phyloP scores from a whole-genome alignment of 441 rosid species.

The Breynia disticha region DNA sequence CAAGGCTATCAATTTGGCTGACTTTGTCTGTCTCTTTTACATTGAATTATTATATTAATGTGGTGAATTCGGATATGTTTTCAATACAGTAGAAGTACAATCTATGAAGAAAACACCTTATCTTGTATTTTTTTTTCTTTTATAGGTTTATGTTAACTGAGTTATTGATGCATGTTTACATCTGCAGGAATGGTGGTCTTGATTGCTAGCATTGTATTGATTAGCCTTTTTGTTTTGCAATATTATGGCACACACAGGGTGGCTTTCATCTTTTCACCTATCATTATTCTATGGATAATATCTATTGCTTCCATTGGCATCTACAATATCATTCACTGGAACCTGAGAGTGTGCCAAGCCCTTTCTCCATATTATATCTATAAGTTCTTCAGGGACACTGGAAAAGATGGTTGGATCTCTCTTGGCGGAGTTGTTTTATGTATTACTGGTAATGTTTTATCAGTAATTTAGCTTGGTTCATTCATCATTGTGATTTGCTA shows the following conservation, averaged over 20 bases:
- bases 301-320: conserved; percentile 54
- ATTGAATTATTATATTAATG: too few species aligned
- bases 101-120: background rate
- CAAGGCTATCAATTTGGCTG: too few species aligned
- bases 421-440: conserved; percentile 77
- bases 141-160: conserved; percentile 4
- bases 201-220: conserved; percentile 55
- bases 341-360: conserved; percentile 58
- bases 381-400: conserved; percentile 56
- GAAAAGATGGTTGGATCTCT: conserved; percentile 77
- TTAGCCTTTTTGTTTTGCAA: conserved; percentile 87
- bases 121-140: background rate
- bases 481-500: conserved; percentile 10
- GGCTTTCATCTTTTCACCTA: conserved; percentile 67
- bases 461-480: conserved; percentile 7
- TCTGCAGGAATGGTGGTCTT: conserved; percentile 58
- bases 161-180: conserved; percentile 18
- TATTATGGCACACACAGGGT: conserved; percentile 68
- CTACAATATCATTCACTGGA: conserved; percentile 73
- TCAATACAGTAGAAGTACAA: too few species aligned
- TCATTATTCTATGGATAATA: conserved; percentile 67
- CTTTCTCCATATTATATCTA: conserved; percentile 72
- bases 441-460: conserved; percentile 48
- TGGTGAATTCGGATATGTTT: too few species aligned
- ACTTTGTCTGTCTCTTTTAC: too few species aligned